Percentiles rank a stretch among this genome's conserved stretches.
Evolutionary conservation across 805 yeast species (phyloP).

Genomic region (Pichia heedii): DNA sequence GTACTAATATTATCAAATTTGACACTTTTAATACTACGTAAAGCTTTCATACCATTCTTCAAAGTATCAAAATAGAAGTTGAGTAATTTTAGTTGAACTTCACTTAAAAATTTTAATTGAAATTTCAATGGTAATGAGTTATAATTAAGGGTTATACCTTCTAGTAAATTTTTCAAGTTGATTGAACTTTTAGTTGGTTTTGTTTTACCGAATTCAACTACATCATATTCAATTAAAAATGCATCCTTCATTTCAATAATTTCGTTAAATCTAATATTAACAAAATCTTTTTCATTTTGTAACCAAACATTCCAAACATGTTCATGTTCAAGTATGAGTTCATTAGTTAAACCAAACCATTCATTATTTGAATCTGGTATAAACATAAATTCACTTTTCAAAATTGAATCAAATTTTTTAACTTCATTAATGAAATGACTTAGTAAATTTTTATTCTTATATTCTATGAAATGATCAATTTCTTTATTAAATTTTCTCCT

Average conservation of each 20-base stretch:
- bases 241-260: constrained; percentile 41
- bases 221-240: constrained; percentile 51
- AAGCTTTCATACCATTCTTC: constrained; percentile 32
- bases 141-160: constrained; percentile 48
- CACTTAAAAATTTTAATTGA: constrained; percentile 47
- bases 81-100: constrained; percentile 48
- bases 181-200: constrained; percentile 59
- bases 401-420: constrained; percentile 45
- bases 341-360: constrained; percentile 23
- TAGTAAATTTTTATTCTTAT: constrained; percentile 36
- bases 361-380: constrained; percentile 11
- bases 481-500: constrained; percentile 32
- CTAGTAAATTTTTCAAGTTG: constrained; percentile 46
- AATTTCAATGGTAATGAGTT: constrained; percentile 41
- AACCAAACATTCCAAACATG: constrained; percentile 40
- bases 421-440: constrained; percentile 53
- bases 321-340: constrained; percentile 21
- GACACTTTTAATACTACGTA: constrained; percentile 28
- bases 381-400: constrained; percentile 33
- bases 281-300: constrained; percentile 41
- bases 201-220: constrained; percentile 31
- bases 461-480: constrained; percentile 1
- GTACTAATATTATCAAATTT: constrained; percentile 16
- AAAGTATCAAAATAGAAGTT: constrained; percentile 42
- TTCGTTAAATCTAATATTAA: constrained; percentile 42